Evolutionary conservation across 768 basidiomycete genomes (phyloP), one percentile per base, ranked within the genome.

Genomic region (Dacryopinax primogenitus): DNA sequence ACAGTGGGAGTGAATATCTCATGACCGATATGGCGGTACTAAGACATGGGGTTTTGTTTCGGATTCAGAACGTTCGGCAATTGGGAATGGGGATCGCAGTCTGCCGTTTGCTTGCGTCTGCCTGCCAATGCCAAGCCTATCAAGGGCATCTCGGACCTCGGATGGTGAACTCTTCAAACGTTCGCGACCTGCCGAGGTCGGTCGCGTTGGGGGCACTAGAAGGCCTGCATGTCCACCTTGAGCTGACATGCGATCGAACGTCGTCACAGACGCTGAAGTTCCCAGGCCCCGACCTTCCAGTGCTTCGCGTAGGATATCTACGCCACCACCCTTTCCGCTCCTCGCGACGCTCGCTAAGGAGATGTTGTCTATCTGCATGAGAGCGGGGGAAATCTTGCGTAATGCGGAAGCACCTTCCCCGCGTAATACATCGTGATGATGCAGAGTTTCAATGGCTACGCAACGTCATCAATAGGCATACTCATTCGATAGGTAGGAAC

Each of bases 311-410:
- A 96, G 79, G 72, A 94, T 92, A 1, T 84, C 85, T 26, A 95
- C 92, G 26, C 92, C 93, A 16, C 95, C 85, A 0, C 87, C 86
- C 66, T 87, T 82, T 1, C 83, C 83, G 2, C 89, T 88, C 65
- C 89, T 82, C 21, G 87, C 82, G 65, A 95, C 76, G 71, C 90
- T 92, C 72, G 90, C 88, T 65, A 92, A 78, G 4, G 93, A 95
- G 34, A 90, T 78, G 73, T 95, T 95, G 70, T 93, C 89, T 63
- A 90, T 88, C 69, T 89, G 86, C 90, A 93, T 95, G 67, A 95
- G 77, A 16, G 87, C 85, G 34, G 90, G 90, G 3, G 90, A 87
- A 34, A 92, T 83, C 72, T 85, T 89, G 63, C 90, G 80, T 44
- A 92, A 80, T 1, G 88, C 86, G 1, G 87, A 84, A 39, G 86